phyloP scores from a whole-genome alignment of 352 stramenopile species.

The Pythium aristosporum region DNA sequence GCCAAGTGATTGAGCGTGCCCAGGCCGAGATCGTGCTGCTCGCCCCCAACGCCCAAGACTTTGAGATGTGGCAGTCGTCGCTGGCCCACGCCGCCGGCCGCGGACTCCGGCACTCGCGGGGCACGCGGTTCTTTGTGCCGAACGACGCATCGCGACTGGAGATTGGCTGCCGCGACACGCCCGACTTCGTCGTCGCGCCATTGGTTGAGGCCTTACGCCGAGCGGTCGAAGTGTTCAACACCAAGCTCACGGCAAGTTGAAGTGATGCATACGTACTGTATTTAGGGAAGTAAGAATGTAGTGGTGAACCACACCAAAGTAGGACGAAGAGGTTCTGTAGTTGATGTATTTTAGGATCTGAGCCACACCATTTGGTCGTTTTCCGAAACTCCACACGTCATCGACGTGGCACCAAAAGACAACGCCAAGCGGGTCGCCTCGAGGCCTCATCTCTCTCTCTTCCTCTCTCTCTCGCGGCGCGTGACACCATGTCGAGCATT shows the following conservation, averaged over 20 bases:
- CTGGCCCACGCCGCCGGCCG: conserved; percentile 78
- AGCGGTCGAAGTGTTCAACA: conserved; percentile 86
- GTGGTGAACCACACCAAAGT: neutral
- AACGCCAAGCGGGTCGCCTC: neutral
- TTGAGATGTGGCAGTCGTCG: conserved; percentile 90
- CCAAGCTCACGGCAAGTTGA: conserved; percentile 34
- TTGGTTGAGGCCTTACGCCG: conserved; percentile 75
- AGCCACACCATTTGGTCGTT: conserved; percentile 1
- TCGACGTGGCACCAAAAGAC: conserved; percentile 10
- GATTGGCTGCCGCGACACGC: conserved; percentile 76
- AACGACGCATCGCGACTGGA: conserved; percentile 77
- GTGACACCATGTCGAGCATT: conserved; percentile 65
- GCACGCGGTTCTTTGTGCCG: conserved; percentile 84
- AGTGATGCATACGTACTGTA: neutral
- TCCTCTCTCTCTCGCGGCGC: neutral
- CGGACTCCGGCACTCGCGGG: conserved; percentile 75
- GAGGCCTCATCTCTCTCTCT: neutral
- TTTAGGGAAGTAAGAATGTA: neutral
- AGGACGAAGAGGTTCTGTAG: neutral
- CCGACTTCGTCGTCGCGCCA: conserved; percentile 73
- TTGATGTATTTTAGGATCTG: neutral
- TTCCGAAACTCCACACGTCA: neutral
- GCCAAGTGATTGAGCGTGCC: conserved; percentile 75
- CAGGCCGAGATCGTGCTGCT: conserved; percentile 80
- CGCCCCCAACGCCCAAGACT: conserved; percentile 61